Percentiles rank a stretch among this genome's conserved stretches.
phyloP scores from a whole-genome alignment of 768 basidiomycete genomes.

The button mushroom (Agaricus bisporus) region DNA sequence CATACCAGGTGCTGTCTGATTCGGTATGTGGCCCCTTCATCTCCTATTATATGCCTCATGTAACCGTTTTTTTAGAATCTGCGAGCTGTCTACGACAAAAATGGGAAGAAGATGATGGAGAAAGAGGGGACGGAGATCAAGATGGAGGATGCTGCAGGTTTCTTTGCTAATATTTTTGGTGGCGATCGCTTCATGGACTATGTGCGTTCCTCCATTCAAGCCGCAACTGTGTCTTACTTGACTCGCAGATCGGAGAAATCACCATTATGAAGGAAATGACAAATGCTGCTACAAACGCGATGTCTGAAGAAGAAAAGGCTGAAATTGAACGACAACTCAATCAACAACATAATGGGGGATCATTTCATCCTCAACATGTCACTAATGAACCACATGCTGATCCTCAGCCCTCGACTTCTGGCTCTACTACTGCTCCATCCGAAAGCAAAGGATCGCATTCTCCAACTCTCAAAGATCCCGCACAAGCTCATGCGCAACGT shows the following conservation, averaged over 20 bases:
- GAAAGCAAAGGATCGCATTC: slow-evolving; percentile 4
- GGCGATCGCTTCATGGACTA: slow-evolving; percentile 89
- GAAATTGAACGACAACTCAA: slow-evolving; percentile 67
- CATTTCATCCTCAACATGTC: slow-evolving; percentile 6
- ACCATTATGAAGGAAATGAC: slow-evolving; percentile 94
- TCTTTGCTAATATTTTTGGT: slow-evolving; percentile 95
- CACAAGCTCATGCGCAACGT: slow-evolving; percentile 22
- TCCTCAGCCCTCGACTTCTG: slow-evolving; percentile 11
- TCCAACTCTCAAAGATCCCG: slow-evolving; percentile 9
- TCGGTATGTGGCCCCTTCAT: slow-evolving; percentile 41
- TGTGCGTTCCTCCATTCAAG: slow-evolving; percentile 41
- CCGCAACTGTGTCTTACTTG: background rate
- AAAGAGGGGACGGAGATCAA: slow-evolving; percentile 62
- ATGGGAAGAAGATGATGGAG: slow-evolving; percentile 87
- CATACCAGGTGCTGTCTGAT: slow-evolving; percentile 89
- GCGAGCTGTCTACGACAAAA: slow-evolving; percentile 89
- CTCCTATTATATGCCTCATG: background rate
- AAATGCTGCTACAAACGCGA: slow-evolving; percentile 76
- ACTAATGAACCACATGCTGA: slow-evolving; percentile 1
- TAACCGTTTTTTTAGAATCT: slow-evolving; percentile 48
- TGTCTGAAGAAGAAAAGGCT: slow-evolving; percentile 89
- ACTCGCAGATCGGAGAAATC: slow-evolving; percentile 86
- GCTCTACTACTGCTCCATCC: slow-evolving; percentile 2
- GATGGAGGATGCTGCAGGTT: slow-evolving; percentile 89
- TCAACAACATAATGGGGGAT: slow-evolving; percentile 28